A percentile compares a stretch with the other conserved stretches of the same genome.
Evolutionary conservation across 441 rosid genomes (phyloP).

Genomic region (Populus hybrid): DNA sequence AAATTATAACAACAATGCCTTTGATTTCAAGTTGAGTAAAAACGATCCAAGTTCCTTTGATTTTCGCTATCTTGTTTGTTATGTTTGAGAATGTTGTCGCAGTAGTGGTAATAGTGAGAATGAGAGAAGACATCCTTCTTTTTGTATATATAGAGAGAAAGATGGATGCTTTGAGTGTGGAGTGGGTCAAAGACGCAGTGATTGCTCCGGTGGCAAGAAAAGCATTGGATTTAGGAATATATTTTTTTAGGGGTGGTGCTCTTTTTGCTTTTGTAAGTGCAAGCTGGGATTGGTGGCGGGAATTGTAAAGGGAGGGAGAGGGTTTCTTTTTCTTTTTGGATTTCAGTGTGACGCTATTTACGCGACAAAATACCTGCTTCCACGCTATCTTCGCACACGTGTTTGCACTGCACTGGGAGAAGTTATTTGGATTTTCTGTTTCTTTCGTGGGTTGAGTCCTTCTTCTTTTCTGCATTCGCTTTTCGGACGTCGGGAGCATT

Average conservation of each 20-base stretch:
- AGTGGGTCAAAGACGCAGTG: conserved; percentile 37
- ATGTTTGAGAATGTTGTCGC: not conserved
- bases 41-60: not conserved
- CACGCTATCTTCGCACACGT: not conserved
- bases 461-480: not conserved
- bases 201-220: conserved; percentile 59
- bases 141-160: conserved; percentile 14
- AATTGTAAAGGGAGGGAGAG: not conserved
- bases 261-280: too few relatives aligned
- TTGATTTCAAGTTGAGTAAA: not conserved
- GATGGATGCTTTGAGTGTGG: conserved; percentile 62
- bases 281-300: too few relatives aligned
- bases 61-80: not conserved
- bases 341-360: not conserved
- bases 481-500: not conserved
- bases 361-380: not conserved
- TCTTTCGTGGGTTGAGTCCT: not conserved
- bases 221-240: conserved; percentile 27
- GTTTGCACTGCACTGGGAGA: not conserved
- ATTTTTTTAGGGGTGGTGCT: too few relatives aligned
- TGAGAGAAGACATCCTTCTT: conserved; percentile 14
- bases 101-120: not conserved
- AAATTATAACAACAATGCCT: too few relatives aligned
- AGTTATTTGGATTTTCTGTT: not conserved
- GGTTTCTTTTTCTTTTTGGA: not conserved